Conservation (phyloP, 2,329 filamentous ascomycete genomes). For the Bipolaris victoriae region DNA sequence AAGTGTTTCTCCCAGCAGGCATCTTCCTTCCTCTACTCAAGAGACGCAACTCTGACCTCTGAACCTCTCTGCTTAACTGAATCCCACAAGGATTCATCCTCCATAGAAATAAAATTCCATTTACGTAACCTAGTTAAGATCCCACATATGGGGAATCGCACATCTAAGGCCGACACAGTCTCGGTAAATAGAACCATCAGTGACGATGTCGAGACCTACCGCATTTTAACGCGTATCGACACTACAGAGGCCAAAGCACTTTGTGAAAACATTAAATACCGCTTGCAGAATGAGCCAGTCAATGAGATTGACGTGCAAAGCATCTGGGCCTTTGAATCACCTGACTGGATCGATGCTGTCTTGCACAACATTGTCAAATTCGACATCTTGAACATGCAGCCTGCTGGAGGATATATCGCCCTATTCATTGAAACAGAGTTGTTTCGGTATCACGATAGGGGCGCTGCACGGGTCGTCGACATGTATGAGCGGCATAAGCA, state of each 20-base stretch:
- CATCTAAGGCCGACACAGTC: not conserved
- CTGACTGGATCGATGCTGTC: conserved; percentile 4
- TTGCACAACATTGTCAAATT: conserved; percentile 10
- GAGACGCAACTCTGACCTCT: not conserved
- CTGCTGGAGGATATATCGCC: conserved; percentile 3
- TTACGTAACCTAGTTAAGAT: not conserved
- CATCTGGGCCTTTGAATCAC: conserved; percentile 4
- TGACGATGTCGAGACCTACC: not conserved
- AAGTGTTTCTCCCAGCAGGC: not conserved
- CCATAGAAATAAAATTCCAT: not conserved
- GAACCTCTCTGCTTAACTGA: not conserved
- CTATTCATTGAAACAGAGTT: conserved; percentile 14
- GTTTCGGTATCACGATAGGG: not conserved
- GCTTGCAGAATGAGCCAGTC: conserved; percentile 4
- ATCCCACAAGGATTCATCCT: too few species aligned
- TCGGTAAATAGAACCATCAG: not conserved
- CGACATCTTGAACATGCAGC: conserved; percentile 4
- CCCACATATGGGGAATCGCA: not conserved
- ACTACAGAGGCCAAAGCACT: not conserved
- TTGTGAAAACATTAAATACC: not conserved
- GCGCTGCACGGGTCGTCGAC: not conserved
- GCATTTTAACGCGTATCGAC: not conserved
- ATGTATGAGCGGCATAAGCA: conserved; percentile 1
- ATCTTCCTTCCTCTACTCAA: too few species aligned
- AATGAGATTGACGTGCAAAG: conserved; percentile 9